These are phyloP conservation scores for Schoenoplectus triqueter DNA, from an alignment of 202 grass and related monocot species.

Conservation along the genomic window DNA sequence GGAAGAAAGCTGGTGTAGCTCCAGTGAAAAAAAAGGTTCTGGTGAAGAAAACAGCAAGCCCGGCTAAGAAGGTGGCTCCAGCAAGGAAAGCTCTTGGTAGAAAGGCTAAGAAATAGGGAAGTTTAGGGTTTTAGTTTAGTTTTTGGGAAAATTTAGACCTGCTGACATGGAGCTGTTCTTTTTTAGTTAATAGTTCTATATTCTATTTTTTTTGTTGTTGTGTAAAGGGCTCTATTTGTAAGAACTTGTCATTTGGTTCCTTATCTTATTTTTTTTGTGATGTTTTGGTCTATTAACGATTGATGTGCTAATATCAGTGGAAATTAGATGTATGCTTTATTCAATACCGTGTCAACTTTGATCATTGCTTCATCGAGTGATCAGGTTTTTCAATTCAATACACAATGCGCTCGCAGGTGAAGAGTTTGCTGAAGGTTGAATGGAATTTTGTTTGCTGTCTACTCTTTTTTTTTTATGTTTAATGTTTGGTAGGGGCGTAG, in stretches of 20 bases:
- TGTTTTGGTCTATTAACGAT: constrained; percentile 3
- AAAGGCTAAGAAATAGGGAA: constrained; percentile 70
- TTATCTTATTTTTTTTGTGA: not conserved
- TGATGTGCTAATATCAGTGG: constrained; percentile 26
- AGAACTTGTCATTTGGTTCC: constrained; percentile 20
- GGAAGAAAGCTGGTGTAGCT: constrained; percentile 10
- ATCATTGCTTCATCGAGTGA: not conserved
- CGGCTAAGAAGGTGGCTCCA: constrained; percentile 22
- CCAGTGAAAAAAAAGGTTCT: constrained; percentile 37
- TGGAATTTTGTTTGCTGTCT: not conserved
- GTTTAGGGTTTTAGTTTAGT: not conserved
- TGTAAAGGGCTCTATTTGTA: constrained; percentile 29
- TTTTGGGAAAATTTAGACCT: constrained; percentile 14
- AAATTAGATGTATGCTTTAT: not conserved
- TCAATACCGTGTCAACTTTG: not conserved
- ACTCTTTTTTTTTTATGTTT: not conserved
- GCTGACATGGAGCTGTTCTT: constrained; percentile 19
- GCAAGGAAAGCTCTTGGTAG: constrained; percentile 37
- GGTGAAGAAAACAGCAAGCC: constrained; percentile 10
- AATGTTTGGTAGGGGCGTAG: no score
- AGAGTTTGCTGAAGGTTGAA: not conserved
- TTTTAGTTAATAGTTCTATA: constrained; percentile 23
- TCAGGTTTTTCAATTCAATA: not conserved
- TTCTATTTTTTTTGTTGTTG: not conserved
- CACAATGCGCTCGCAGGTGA: no score